These are phyloP conservation scores for Cladorrhinum sp. DNA, from an alignment of 2,329 filamentous ascomycete species.

Conservation along the genomic window DNA sequence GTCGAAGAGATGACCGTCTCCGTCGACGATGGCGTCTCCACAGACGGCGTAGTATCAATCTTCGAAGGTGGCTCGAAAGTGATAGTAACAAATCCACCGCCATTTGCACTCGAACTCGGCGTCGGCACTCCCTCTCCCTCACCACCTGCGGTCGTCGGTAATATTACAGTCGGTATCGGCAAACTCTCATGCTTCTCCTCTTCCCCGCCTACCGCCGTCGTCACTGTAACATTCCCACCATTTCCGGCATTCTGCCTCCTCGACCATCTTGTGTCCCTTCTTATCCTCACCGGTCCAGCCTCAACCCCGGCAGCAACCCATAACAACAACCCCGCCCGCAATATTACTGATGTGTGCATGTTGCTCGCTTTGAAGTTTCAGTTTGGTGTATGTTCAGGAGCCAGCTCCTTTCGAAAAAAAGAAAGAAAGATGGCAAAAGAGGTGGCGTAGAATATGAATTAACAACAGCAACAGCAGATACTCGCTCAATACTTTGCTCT, in stretches of 20 bases:
- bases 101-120: too few species aligned
- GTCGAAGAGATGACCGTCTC: not conserved
- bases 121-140: not conserved
- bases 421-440: not conserved
- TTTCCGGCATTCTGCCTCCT: conserved; percentile 4
- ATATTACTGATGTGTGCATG: conserved; percentile 23
- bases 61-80: not conserved
- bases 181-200: not conserved
- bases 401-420: not conserved
- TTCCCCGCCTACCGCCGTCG: not conserved
- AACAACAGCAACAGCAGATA: not conserved
- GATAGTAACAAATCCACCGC: not conserved
- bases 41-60: not conserved
- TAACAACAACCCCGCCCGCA: conserved; percentile 18
- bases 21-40: not conserved
- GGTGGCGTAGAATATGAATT: not conserved
- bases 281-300: conserved; percentile 28
- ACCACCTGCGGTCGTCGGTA: not conserved
- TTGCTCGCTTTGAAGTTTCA: conserved; percentile 7
- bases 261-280: not conserved
- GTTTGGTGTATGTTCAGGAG: conserved; percentile 2
- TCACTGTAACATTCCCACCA: not conserved
- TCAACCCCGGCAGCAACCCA: conserved; percentile 18
- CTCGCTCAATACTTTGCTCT: not conserved
- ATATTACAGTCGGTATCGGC: not conserved